Percentiles rank a stretch among this genome's conserved stretches.
These are phyloP conservation scores for Luffa aegyptiaca DNA, from an alignment of 306 rosid species.

Conservation along the genomic window DNA sequence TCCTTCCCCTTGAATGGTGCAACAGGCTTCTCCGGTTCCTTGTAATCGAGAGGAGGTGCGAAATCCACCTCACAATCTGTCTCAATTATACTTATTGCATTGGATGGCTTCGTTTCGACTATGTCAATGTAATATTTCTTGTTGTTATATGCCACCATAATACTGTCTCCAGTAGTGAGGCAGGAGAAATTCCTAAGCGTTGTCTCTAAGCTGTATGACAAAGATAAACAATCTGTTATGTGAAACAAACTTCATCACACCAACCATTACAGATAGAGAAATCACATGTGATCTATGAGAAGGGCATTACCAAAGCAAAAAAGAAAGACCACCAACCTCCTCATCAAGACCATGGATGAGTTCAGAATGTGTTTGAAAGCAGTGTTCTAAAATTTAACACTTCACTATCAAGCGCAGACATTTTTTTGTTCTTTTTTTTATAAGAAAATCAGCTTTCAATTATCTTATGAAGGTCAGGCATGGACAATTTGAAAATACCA, in stretches of 20 bases:
- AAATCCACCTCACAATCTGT: constrained; percentile 99
- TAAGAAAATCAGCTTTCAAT: neutral
- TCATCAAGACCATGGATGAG: neutral
- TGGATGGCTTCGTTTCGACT: constrained; percentile 73
- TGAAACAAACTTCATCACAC: neutral
- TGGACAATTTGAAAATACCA: neutral
- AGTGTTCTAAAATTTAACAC: neutral
- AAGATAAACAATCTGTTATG: neutral
- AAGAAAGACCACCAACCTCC: constrained; percentile 1
- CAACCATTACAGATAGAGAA: neutral
- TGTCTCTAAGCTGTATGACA: constrained; percentile 38
- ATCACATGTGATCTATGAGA: neutral
- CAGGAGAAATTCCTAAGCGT: constrained; percentile 91
- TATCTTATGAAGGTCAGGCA: neutral
- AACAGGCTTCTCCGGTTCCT: constrained; percentile 78
- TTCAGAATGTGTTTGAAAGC: neutral
- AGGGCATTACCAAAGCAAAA: neutral
- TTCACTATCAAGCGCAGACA: neutral
- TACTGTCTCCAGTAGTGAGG: constrained; percentile 89
- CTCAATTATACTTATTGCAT: constrained; percentile 90
- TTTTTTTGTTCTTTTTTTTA: neutral
- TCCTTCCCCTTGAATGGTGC: constrained; percentile 40
- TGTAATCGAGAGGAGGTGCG: constrained; percentile 97
- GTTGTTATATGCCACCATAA: constrained; percentile 97
- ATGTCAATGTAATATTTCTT: constrained; percentile 92